Evolutionary conservation across 345 rosid species (phyloP), one percentile per base, ranked within the genome.

Genomic region (Dovyalis caffra): DNA sequence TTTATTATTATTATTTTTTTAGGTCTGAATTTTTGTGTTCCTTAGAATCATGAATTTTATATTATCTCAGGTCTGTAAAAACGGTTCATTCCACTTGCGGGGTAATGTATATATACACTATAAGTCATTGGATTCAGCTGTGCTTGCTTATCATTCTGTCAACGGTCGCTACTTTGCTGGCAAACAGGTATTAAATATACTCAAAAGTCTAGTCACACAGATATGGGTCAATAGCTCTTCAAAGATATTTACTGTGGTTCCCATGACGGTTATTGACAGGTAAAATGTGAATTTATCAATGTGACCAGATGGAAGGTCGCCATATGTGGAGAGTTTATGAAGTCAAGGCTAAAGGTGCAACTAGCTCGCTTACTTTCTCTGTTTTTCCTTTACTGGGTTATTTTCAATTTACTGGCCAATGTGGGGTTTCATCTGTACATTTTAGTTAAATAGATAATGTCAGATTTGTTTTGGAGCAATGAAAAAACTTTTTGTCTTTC

Each of bases 271-370:
- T 74, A 69, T 76, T 71, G 69, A 71, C 87, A 95, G 99, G 83
- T 95, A 79, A 85, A 60, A 5, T 95, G 96, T 77, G 98, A 95
- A 83, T 95, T 90, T 87, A 81, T 93, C 78, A 95, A 93, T 78
- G 77, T 95, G 74, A 86, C 89, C 28, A 89, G 84, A 82, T 95
- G 98, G 99, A 93, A 85, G 84, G 89, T 89, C 45, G 99, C 99
- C 78, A 95, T 95, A 79, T 95, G 99, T 76, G 99, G 99, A 84
- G 97, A 95, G 73, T 95, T 81, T 74, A 91, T 91, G 96, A 93
- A 87, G 86, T 89, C 94, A 34, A 90, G 96, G 81, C 84, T 82
- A 65, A 86, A 86, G 94, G 98, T 91, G 86, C 70, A 78, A 35
- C 69, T 66, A 58, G 4, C 25, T 34, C 20, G 8, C 16, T 72